phyloP scores from a whole-genome alignment of 1,284 basidiomycete species.

The Microbotryum silenes-acaulis region DNA sequence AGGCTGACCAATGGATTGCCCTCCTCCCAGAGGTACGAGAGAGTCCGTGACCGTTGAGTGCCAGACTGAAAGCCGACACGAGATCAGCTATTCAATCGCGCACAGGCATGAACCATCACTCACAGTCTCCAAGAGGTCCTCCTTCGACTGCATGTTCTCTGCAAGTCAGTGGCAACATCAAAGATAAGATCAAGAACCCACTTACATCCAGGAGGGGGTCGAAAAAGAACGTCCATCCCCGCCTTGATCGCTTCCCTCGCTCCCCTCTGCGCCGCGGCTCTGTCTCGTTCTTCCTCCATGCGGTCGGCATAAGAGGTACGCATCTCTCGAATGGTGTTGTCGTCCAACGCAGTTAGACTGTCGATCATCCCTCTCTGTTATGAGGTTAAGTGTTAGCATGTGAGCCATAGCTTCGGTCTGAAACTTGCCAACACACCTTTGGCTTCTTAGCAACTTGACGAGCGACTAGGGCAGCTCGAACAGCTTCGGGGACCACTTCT shows the following conservation, averaged over 20 bases:
- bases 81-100: not conserved
- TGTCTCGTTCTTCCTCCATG: slow-evolving; percentile 15
- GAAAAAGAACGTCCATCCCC: slow-evolving; percentile 19
- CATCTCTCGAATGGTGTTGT: slow-evolving; percentile 9
- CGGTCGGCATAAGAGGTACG: slow-evolving; percentile 15
- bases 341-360: slow-evolving; percentile 11
- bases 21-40: too few relatives aligned
- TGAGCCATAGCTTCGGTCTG: too few relatives aligned
- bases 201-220: slow-evolving; percentile 10
- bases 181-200: not conserved
- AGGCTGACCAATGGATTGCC: too few relatives aligned
- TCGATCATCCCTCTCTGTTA: slow-evolving; percentile 12
- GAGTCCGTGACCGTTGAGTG: not conserved
- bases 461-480: not conserved
- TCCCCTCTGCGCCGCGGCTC: not conserved
- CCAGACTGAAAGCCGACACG: slow-evolving; percentile 5
- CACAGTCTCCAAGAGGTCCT: not conserved
- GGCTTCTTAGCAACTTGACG: not conserved
- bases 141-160: not conserved
- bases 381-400: too few relatives aligned
- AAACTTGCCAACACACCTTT: not conserved
- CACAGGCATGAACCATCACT: not conserved
- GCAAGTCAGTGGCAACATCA: not conserved
- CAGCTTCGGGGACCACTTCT: not conserved
- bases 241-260: slow-evolving; percentile 10